Evolutionary conservation across 345 rosid genomes (phyloP), one percentile per base, ranked within the genome.

Genomic region (Lenwebbia sp.): DNA sequence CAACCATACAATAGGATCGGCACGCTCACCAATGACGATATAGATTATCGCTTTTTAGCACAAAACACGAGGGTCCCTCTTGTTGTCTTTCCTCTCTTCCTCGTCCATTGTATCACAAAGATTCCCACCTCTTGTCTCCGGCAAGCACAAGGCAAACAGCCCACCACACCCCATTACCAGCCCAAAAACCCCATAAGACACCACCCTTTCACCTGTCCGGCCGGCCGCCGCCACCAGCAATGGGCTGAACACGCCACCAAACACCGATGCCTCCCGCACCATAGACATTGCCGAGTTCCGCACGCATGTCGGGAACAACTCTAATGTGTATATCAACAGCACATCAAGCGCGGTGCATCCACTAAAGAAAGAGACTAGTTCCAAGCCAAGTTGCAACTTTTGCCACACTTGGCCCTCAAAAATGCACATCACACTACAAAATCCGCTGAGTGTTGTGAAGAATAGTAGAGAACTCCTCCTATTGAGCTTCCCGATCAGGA

Each of bases 271-370:
- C 60, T 92, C 93, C 86, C 91, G 86, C 85, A 87, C 89, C 93
- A 93, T 87, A 44, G 92, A 85, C 54, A 89, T 85, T 2, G 92
- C 91, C 10, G 86, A 88, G 90, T 93, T 92, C 87, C 94, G 87
- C 51, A 92, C 93, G 85, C 93, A 89, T 2, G 93, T 92, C 0
- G 95, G 93, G 86, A 93, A 93, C 90, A 92, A 54, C 90, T 93
- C 94, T 28, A 89, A 86, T 83, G 89, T 88, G 85, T 94, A 91
- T 56, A 96, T 92, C 60, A 94, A 49, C 17, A 84, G 81, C 74
- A 92, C 56, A 83, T 81, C 85, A 78, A 91, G 91, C 9, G 91
- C 94, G 0, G 94, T 89, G 86, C 94, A 92, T 0, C 93, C 94
- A 44, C 95, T 53, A 41, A 90, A 93, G 75, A 94, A 94, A 15